Evolutionary conservation across 2,329 filamentous ascomycete genomes (phyloP), one percentile per base, ranked within the genome.

Genomic region (Teratosphaeria pseudoeucalypti): DNA sequence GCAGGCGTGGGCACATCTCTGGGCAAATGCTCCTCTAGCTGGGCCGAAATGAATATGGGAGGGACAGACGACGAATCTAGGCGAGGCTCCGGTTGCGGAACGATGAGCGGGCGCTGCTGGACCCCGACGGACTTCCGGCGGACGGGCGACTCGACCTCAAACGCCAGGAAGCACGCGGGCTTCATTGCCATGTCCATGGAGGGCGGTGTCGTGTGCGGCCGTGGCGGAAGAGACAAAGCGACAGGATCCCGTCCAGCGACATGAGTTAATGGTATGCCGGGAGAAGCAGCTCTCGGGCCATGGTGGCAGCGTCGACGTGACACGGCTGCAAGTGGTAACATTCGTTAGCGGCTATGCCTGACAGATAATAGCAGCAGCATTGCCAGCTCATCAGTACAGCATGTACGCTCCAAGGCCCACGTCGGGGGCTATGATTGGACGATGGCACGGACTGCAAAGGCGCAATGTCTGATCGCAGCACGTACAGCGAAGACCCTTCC

Each of bases 371-470:
- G 61, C 62, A 64, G 61, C 62, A 64, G 67, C 65, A 66, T 61
- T 69, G 70, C 69, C 68, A 71, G 68, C 68, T 69, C 68, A 71
- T 67, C 65, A 64, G 60, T 69, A 68, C 68, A 68, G 59, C 61
- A 63, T 55, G 61, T 63, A 60, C 57, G 57, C 63, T 61, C 59
- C 55, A 59, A 60, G 65, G 57, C 58, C 55, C 37, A 43, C 55
- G 61, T 64, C 57, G 63, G 58, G 58, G 54, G 57, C 43, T 60
- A 47, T 68, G 66, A 68, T 69, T 68, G 64, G 65, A 57, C 58
- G 57, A 58, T 3, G 29, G 29, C 55, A 54, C 54, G 56, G 56
- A 62, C 58, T 60, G 61, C 60, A 55, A 60, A 39, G 37, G 37
- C 34, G 26, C 55, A 37, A 49, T 49, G 53, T 32, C 37, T 54